Percentiles rank a stretch among this genome's conserved stretches.
Conservation (phyloP, 768 basidiomycete species). For the Suillus bovinus region DNA sequence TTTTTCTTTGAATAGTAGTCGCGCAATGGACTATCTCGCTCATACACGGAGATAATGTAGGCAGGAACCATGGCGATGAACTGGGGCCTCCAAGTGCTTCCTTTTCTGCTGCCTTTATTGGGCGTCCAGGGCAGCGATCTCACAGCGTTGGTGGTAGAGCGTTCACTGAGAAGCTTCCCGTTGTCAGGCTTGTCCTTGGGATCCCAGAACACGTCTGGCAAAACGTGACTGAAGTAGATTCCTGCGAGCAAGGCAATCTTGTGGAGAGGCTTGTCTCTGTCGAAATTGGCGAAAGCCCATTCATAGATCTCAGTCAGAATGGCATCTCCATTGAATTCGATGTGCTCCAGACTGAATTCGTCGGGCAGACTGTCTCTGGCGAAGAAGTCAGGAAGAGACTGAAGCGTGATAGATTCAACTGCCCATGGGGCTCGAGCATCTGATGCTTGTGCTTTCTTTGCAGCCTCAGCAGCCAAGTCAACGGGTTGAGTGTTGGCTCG, state of each 20-base stretch:
- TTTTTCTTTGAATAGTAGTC: not conserved
- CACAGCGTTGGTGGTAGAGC: fast-evolving
- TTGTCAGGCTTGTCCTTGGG: not conserved
- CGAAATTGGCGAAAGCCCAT: not conserved
- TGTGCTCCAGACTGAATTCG: not conserved
- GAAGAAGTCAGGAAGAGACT: not conserved
- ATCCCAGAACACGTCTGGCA: not conserved
- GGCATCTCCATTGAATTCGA: not conserved
- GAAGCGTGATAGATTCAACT: not conserved
- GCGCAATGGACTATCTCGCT: not conserved
- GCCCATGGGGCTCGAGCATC: not conserved
- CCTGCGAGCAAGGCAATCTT: not conserved
- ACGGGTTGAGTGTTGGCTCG: fast-evolving
- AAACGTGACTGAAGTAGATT: not conserved
- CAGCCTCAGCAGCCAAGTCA: not conserved
- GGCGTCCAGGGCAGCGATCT: not conserved
- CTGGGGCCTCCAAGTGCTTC: not conserved
- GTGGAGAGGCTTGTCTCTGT: not conserved
- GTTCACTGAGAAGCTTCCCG: fast-evolving
- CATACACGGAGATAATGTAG: not conserved
- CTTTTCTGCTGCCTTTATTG: not conserved
- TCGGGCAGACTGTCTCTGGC: not conserved
- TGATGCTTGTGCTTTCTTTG: not conserved
- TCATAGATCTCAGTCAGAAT: not conserved
- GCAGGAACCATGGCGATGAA: not conserved